A percentile compares a stretch with the other conserved stretches of the same genome.
phyloP scores from a whole-genome alignment of 371 early-diverging fungal genomes.

The Syncephalis plumigaleata region DNA sequence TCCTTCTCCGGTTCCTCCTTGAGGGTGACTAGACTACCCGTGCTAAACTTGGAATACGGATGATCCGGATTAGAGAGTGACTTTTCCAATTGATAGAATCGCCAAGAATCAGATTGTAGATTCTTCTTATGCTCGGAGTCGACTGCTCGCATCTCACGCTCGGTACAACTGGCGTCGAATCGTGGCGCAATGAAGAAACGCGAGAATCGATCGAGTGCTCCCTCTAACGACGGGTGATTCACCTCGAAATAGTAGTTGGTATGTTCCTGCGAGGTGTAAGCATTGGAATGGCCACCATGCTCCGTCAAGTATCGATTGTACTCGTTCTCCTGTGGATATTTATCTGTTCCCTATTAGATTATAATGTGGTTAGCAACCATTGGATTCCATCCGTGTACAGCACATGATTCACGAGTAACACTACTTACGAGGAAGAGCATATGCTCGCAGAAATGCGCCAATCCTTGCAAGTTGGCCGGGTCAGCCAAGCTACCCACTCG shows the following conservation, averaged over 20 bases:
- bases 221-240: constrained; percentile 63
- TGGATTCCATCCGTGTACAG: too few species aligned
- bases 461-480: constrained; percentile 69
- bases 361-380: background rate
- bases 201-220: constrained; percentile 85
- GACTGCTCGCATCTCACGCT: constrained; percentile 84
- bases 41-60: constrained; percentile 76
- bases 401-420: too few species aligned
- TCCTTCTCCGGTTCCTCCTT: constrained; percentile 41
- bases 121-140: constrained; percentile 95
- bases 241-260: constrained; percentile 96
- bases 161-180: constrained; percentile 71
- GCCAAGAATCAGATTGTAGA: constrained; percentile 69
- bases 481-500: constrained; percentile 80
- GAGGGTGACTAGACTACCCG: constrained; percentile 65
- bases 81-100: constrained; percentile 72
- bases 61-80: constrained; percentile 54
- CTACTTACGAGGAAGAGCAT: constrained; percentile 75
- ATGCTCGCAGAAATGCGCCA: constrained; percentile 99
- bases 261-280: constrained; percentile 75
- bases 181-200: constrained; percentile 87
- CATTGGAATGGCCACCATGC: constrained; percentile 91
- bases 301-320: constrained; percentile 72
- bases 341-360: background rate
- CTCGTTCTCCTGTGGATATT: constrained; percentile 91